These are phyloP conservation scores for Cryptococcus maquisensis DNA, from an alignment of 1,284 basidiomycete species.

Conservation along the genomic window DNA sequence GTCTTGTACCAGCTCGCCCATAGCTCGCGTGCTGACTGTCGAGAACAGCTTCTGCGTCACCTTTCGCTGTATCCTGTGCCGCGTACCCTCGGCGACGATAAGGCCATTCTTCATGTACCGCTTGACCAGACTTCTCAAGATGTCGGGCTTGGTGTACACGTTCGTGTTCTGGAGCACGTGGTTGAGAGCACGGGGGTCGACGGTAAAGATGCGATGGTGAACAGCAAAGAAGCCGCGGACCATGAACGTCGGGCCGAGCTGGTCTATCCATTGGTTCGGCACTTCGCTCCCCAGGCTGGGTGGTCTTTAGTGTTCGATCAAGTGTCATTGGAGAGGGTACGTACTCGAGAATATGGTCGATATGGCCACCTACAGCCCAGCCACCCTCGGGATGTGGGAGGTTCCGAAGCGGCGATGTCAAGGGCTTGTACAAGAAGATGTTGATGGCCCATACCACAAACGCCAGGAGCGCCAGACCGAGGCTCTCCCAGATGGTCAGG, in stretches of 20 bases:
- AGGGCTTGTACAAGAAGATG: slow-evolving; percentile 5
- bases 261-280: slow-evolving; percentile 11
- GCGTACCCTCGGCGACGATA: slow-evolving; percentile 25
- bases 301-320: not conserved
- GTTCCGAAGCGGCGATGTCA: slow-evolving; percentile 7
- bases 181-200: slow-evolving; percentile 22
- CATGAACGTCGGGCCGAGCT: slow-evolving; percentile 16
- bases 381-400: slow-evolving; percentile 6
- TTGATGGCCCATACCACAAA: not conserved
- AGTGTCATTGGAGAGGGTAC: not conserved
- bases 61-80: slow-evolving; percentile 25
- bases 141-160: slow-evolving; percentile 17
- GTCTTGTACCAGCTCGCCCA: slow-evolving; percentile 18
- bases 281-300: slow-evolving; percentile 1
- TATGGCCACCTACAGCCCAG: slow-evolving; percentile 2
- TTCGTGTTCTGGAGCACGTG: slow-evolving; percentile 20
- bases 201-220: slow-evolving; percentile 24
- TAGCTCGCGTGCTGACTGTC: slow-evolving; percentile 12
- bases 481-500: too few species aligned
- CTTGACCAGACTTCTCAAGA: slow-evolving; percentile 18
- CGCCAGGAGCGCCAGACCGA: not conserved
- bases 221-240: slow-evolving; percentile 18
- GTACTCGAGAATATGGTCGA: slow-evolving; percentile 6
- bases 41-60: slow-evolving; percentile 24
- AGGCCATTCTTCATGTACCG: slow-evolving; percentile 24